A percentile compares a stretch with the other conserved stretches of the same genome.
These are phyloP conservation scores for Metschnikowia drakensbergensis DNA, from an alignment of 805 yeast genomes.

Conservation along the genomic window DNA sequence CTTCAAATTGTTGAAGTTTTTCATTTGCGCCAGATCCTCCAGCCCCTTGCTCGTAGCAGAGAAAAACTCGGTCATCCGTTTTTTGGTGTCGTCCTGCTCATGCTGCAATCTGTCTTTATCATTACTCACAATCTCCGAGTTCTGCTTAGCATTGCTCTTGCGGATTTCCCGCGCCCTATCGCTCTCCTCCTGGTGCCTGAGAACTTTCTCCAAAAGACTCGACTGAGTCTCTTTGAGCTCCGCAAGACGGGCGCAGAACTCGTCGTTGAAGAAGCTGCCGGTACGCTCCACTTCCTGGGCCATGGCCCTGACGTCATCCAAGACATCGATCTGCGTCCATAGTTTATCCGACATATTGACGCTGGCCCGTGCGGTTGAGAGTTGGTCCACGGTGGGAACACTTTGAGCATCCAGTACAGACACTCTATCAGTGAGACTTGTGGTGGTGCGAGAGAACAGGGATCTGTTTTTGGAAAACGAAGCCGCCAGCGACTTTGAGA, in stretches of 20 bases:
- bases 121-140: constrained; percentile 3
- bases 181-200: constrained; percentile 23
- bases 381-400: constrained; percentile 40
- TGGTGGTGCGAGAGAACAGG: constrained; percentile 17
- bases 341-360: constrained; percentile 69
- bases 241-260: constrained; percentile 49
- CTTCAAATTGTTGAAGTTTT: constrained; percentile 48
- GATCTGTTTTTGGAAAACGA: constrained; percentile 2
- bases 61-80: constrained; percentile 18
- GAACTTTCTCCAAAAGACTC: constrained; percentile 32
- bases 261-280: constrained; percentile 48
- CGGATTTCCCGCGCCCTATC: constrained; percentile 16
- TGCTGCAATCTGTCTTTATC: constrained; percentile 9
- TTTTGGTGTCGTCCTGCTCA: constrained; percentile 12
- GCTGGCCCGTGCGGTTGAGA: constrained; percentile 53
- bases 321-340: constrained; percentile 84
- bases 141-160: constrained; percentile 11
- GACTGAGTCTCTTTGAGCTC: constrained; percentile 55
- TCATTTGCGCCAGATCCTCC: constrained; percentile 24
- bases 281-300: constrained; percentile 42
- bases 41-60: constrained; percentile 12
- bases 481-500: constrained; percentile 9
- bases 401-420: constrained; percentile 16
- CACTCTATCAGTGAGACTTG: constrained; percentile 18
- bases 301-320: constrained; percentile 71